Evolutionary conservation across 2,329 filamentous ascomycete species (phyloP), one percentile per base, ranked within the genome.

Genomic region (Mycosphaerelloides madeirae): DNA sequence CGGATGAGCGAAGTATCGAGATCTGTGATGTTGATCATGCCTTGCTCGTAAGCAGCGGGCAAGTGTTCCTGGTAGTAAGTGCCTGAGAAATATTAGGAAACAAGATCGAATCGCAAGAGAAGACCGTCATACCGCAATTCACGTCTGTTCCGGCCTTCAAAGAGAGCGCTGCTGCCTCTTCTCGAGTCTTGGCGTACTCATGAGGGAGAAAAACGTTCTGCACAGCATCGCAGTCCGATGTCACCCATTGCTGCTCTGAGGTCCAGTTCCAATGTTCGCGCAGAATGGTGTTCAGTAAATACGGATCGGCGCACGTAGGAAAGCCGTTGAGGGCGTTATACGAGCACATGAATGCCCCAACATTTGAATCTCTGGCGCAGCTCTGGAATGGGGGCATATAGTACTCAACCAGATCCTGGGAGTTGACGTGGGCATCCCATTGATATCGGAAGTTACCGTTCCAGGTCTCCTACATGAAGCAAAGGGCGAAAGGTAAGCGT

Each of bases 361-460:
- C 69, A 31, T 70, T 68, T 1, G 67, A 65, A 46, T 72, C 69
- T 44, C 69, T 52, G 1, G 68, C 68, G 41, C 69, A 72, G 22
- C 57, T 73, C 56, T 82, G 70, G 65, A 86, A 86, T 0, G 80
- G 75, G 1, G 78, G 80, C 31, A 83, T 70, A 56, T 83, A 85
- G 64, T 85, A 86, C 54, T 85, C 82, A 0, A 76, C 72, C 3
- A 86, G 65, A 48, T 87, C 83, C 53, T 85, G 82, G 38, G 71
- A 66, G 8, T 71, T 68, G 46, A 83, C 75, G 11, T 72, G 66
- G 5, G 80, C 73, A 57, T 83, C 70, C 48, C 79, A 82, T 13
- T 72, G 70, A 58, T 75, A 70, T 12, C 62, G 49, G 19, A 54
- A 55, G 40, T 61, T 60, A 13, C 56, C 58, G 41, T 63, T 60